These are phyloP conservation scores for Acer yangbiense DNA, from an alignment of 345 rosid genomes.

Conservation along the genomic window DNA sequence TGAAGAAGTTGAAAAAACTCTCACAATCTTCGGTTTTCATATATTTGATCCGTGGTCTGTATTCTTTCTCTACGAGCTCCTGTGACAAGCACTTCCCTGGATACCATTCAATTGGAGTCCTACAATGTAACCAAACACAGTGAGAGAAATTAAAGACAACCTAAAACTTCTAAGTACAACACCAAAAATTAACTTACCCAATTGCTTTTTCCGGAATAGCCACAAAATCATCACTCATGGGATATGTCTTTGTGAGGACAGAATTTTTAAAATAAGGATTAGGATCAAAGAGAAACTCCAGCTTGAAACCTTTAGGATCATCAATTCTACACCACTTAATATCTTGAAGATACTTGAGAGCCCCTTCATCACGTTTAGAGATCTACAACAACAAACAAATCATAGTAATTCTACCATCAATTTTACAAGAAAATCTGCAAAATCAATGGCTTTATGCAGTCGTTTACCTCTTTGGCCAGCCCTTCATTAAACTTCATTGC, in stretches of 20 bases:
- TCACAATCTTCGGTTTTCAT: too few species aligned
- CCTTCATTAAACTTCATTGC: constrained; percentile 96
- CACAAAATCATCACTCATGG: constrained; percentile 97
- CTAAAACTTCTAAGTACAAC: neutral
- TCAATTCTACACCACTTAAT: constrained; percentile 82
- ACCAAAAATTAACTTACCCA: constrained; percentile 48
- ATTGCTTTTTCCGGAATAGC: constrained; percentile 92
- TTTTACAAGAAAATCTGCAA: too few species aligned
- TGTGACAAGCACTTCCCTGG: constrained; percentile 90
- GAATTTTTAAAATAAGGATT: constrained; percentile 88
- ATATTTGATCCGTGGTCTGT: too few species aligned
- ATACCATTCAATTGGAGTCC: constrained; percentile 94
- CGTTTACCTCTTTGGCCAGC: constrained; percentile 71
- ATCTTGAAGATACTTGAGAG: constrained; percentile 78
- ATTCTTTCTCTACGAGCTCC: constrained; percentile 25
- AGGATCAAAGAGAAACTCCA: constrained; percentile 81
- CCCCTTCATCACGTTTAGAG: constrained; percentile 89
- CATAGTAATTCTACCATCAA: neutral
- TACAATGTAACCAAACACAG: constrained; percentile 3
- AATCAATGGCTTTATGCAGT: too few species aligned
- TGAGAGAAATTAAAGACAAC: neutral
- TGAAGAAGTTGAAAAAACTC: too few species aligned
- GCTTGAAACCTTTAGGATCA: constrained; percentile 94
- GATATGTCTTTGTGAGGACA: constrained; percentile 82
- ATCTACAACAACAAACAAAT: constrained; percentile 42